These are phyloP conservation scores for Quercus parvula DNA, from an alignment of 306 rosid species.

Conservation along the genomic window DNA sequence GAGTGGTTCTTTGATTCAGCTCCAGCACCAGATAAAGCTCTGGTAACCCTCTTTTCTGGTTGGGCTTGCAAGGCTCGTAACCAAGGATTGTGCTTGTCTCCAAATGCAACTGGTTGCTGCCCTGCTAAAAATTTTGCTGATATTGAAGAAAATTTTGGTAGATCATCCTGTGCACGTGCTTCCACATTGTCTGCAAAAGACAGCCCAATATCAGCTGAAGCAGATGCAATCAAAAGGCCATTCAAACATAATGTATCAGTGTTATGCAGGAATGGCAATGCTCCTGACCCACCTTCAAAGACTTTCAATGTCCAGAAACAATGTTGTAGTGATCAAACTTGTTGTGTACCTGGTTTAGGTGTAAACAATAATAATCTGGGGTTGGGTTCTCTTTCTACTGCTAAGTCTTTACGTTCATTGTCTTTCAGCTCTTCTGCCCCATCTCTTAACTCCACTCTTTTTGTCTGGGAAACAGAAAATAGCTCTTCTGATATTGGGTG, in stretches of 20 bases:
- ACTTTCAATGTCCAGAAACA: slow-evolving; percentile 39
- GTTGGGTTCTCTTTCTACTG: slow-evolving; percentile 60
- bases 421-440: slow-evolving; percentile 85
- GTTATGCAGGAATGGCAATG: slow-evolving; percentile 43
- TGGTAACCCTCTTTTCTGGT: slow-evolving; percentile 90
- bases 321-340: slow-evolving; percentile 63
- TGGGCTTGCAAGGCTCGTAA: slow-evolving; percentile 99
- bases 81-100: slow-evolving; percentile 77
- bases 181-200: slow-evolving; percentile 55
- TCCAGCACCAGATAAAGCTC: slow-evolving; percentile 80
- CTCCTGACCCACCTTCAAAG: slow-evolving; percentile 32
- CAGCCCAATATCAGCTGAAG: slow-evolving; percentile 42
- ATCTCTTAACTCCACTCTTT: slow-evolving; percentile 92
- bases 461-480: slow-evolving; percentile 84
- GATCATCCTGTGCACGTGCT: slow-evolving; percentile 48
- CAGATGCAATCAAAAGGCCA: slow-evolving; percentile 53
- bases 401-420: slow-evolving; percentile 84
- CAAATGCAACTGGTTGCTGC: slow-evolving; percentile 72
- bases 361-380: slow-evolving; percentile 86
- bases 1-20: slow-evolving; percentile 55
- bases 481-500: slow-evolving; percentile 55
- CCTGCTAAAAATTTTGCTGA: slow-evolving; percentile 66
- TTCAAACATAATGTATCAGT: slow-evolving; percentile 45
- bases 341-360: slow-evolving; percentile 94
- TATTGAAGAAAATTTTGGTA: slow-evolving; percentile 61